Conservation (phyloP, 169 alveolate genomes). For the Plasmodium knowlesi region DNA sequence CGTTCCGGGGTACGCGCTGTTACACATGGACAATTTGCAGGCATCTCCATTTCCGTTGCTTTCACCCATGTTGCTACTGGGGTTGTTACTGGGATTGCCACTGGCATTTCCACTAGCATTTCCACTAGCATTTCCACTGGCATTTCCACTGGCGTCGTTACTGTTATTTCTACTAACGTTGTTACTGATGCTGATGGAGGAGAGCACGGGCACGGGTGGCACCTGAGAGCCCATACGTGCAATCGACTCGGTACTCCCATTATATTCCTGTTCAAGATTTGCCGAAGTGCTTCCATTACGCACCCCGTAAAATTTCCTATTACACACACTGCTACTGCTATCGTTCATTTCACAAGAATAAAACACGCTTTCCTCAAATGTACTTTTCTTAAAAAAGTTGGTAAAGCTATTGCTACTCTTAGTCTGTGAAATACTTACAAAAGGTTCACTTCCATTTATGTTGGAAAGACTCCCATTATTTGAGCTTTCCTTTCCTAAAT, state of each 20-base stretch:
- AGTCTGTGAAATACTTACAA: background rate
- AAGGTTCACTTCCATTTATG: background rate
- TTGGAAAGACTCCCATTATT: background rate
- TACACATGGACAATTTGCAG: background rate
- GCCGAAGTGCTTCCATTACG: background rate
- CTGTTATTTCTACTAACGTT: background rate
- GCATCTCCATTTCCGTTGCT: background rate
- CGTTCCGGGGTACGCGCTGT: background rate
- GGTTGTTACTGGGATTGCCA: background rate
- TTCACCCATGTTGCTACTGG: background rate
- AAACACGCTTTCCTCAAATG: slow-evolving; percentile 9
- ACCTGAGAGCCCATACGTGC: background rate
- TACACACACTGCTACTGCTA: background rate
- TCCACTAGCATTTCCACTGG: background rate
- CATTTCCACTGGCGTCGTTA: background rate
- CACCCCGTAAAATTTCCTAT: background rate
- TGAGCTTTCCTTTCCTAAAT: background rate
- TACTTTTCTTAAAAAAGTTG: background rate
- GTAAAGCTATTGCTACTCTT: background rate
- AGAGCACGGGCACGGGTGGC: background rate
- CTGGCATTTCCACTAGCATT: background rate
- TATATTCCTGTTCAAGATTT: slow-evolving; percentile 2
- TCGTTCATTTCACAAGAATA: slow-evolving; percentile 41
- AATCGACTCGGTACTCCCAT: background rate
- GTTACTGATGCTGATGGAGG: background rate